Percentiles rank a stretch among this genome's conserved stretches.
Conservation (phyloP, 2,329 filamentous ascomycete genomes). For the Ascomycota sp. region DNA sequence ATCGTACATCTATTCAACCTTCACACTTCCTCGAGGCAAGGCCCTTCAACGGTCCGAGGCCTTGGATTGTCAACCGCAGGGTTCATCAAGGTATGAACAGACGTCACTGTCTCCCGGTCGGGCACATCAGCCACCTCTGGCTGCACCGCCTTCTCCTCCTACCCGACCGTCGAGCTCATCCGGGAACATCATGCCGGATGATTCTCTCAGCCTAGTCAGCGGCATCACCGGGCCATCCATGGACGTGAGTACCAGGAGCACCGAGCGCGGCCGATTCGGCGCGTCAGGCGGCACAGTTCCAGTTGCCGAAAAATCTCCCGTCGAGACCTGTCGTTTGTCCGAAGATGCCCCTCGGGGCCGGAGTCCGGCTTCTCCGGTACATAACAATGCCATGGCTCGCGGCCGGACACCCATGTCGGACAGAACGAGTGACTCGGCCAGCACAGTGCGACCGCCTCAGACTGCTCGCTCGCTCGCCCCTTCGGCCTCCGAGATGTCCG, state of each 20-base stretch:
- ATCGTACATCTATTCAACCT: conserved; percentile 75
- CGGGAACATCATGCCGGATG: conserved; percentile 16
- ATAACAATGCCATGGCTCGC: conserved; percentile 15
- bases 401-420: conserved; percentile 24
- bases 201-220: conserved; percentile 10
- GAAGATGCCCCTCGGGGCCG: conserved; percentile 28
- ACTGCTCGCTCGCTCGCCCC: conserved; percentile 25
- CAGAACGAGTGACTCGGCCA: conserved; percentile 29
- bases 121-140: conserved; percentile 18
- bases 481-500: conserved; percentile 44
- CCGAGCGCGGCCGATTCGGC: conserved; percentile 18
- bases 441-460: conserved; percentile 21
- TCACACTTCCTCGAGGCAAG: conserved; percentile 62
- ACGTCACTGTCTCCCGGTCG: conserved; percentile 19
- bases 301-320: conserved; percentile 22
- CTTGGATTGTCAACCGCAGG: conserved; percentile 27
- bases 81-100: conserved; percentile 41
- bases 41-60: conserved; percentile 45
- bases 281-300: conserved; percentile 21
- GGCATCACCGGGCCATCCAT: conserved; percentile 21
- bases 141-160: conserved; percentile 37
- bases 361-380: conserved; percentile 14
- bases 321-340: conserved; percentile 20
- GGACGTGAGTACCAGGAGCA: conserved; percentile 27
- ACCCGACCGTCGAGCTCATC: conserved; percentile 36